These are phyloP conservation scores for Metarhizium robertsii DNA, from an alignment of 2,329 filamentous ascomycete species.

Conservation along the genomic window DNA sequence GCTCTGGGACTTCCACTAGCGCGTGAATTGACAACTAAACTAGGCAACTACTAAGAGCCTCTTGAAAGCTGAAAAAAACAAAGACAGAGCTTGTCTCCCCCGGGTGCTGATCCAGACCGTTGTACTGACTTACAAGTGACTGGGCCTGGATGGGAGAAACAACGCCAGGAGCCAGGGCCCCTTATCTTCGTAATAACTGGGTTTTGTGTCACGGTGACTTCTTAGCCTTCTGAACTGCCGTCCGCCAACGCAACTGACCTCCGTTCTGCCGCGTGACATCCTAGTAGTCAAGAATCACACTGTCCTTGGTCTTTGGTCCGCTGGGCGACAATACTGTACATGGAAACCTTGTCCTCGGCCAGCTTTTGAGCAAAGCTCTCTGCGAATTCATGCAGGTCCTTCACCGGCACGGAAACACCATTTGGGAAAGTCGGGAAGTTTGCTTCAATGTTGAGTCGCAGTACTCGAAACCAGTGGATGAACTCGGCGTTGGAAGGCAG, in stretches of 20 bases:
- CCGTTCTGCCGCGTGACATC: background rate
- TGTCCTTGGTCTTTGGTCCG: background rate
- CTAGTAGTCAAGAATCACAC: background rate
- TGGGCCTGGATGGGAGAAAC: no score
- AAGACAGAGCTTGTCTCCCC: no score
- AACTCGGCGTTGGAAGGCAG: slow-evolving; percentile 5
- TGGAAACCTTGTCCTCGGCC: slow-evolving; percentile 1
- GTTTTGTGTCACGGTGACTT: no score
- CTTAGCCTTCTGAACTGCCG: no score
- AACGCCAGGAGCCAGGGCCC: no score
- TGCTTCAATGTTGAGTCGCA: slow-evolving; percentile 2
- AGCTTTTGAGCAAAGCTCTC: slow-evolving; percentile 1
- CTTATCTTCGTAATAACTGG: no score
- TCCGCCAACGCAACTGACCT: background rate
- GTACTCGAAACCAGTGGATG: slow-evolving; percentile 4
- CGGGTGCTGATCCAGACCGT: no score
- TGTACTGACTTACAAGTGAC: no score
- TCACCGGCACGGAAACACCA: background rate
- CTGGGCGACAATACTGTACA: slow-evolving; percentile 3
- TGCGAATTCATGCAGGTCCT: slow-evolving; percentile 1
- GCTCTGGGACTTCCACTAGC: no score
- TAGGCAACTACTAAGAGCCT: no score
- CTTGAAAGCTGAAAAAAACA: no score
- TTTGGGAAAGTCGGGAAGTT: slow-evolving; percentile 2
- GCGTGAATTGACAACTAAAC: no score